Conservation (phyloP, 148 eudicot species). For the Salicornia ramosissima region DNA sequence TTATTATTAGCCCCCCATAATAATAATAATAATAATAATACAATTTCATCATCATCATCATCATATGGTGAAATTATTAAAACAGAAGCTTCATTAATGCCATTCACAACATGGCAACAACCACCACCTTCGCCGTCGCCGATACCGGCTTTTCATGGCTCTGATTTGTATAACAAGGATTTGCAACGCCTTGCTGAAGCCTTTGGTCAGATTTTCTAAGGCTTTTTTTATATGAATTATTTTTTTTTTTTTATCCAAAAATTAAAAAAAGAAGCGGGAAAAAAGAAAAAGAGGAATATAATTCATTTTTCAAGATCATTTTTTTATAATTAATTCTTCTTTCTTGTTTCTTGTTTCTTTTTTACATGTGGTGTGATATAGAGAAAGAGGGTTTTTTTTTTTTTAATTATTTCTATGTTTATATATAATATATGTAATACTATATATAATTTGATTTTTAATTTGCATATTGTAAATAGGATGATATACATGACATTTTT, state of each 20-base stretch:
- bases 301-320: background rate
- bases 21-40: background rate
- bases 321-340: background rate
- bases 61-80: constrained; percentile 44
- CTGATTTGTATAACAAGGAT: constrained; percentile 49
- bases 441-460: constrained; percentile 20
- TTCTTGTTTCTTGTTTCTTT: constrained; percentile 8
- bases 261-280: background rate
- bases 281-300: background rate
- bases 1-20: constrained; percentile 15
- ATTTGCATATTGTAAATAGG: constrained; percentile 56
- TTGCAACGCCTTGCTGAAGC: constrained; percentile 62
- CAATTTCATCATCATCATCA: constrained; percentile 14
- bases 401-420: no score
- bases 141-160: constrained; percentile 29
- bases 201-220: constrained; percentile 72
- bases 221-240: background rate
- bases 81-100: constrained; percentile 33
- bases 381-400: constrained; percentile 14
- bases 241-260: background rate
- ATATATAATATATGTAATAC: constrained; percentile 8
- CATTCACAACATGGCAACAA: constrained; percentile 37
- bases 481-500: constrained; percentile 30
- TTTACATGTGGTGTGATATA: constrained; percentile 38
- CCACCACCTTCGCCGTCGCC: constrained; percentile 24